Base-by-base conservation (phyloP, 345 rosid species). In the Raphanus sativus region DNA sequence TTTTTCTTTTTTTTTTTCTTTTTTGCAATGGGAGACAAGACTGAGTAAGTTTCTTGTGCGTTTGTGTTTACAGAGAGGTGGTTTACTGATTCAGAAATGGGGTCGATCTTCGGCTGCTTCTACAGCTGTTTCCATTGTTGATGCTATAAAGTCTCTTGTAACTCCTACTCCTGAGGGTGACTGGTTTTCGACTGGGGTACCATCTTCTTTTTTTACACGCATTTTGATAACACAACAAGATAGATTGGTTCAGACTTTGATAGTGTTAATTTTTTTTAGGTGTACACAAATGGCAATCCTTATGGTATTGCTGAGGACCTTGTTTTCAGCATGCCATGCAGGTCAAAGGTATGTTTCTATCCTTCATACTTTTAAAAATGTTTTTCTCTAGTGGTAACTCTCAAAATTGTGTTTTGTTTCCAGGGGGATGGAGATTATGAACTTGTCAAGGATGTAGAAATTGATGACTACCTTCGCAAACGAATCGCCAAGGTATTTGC, bases 31-130 rank as follows among this genome's bases (percentile, higher is more conserved):
- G 65, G 8, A n/a, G 5, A 15, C 75, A 6, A n/a, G 5, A 15
- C 75, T 71, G 71, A 79, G 66, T 54, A 67, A 42, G 17, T 33
- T 62, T 16, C 61, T 63, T 40, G 32, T 56, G 56, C 1, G 58
- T 80, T 78, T 62, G 62, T 79, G 69, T 50, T 83, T 72, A 75
- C 87, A 92, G 99, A 86, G 99, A 87, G 99, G 99, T 76, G 99
- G 99, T 40, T 84, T 76, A 29, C 78, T 95, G 70, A 95, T 95
- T 82, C 64, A 95, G 87, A 95, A 95, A 82, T 95, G 99, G 99
- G 99, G 99, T 82, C 86, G 99, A 83, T 95, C 99, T 38, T 95
- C 99, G 6, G 99, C 99, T 73, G 98, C 99, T 69, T 95, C 99
- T 69, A 95, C 99, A 10, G 88, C 98, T 45, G 89, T 95, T 38